These are phyloP conservation scores for Coemansia sp. DNA, from an alignment of 192 early-diverging fungal species.

Conservation along the genomic window DNA sequence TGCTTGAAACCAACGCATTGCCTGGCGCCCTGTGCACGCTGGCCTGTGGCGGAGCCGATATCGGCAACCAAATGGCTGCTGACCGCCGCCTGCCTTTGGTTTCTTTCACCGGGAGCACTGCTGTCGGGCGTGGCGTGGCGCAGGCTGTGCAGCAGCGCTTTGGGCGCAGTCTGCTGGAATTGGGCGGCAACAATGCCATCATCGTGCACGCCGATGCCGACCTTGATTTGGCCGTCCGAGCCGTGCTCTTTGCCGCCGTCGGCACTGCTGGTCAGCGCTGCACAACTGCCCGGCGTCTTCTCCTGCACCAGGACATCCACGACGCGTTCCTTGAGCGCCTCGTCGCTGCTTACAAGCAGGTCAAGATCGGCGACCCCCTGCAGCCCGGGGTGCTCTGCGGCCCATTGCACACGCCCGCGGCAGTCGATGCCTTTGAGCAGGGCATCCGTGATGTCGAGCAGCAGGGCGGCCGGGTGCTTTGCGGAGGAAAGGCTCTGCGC, in stretches of 20 bases:
- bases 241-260: constrained; percentile 90
- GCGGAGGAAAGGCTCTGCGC: constrained; percentile 75
- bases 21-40: constrained; percentile 82
- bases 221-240: constrained; percentile 79
- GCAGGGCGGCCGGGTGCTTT: constrained; percentile 82
- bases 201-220: constrained; percentile 91
- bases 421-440: constrained; percentile 70
- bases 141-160: constrained; percentile 79
- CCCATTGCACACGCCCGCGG: constrained; percentile 84
- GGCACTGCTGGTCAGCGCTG: constrained; percentile 96
- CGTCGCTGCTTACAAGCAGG: constrained; percentile 78
- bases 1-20: constrained; percentile 74
- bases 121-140: constrained; percentile 71
- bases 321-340: constrained; percentile 77
- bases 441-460: constrained; percentile 74
- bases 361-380: constrained; percentile 85
- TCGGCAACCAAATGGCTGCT: constrained; percentile 70
- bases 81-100: constrained; percentile 73
- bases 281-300: constrained; percentile 87
- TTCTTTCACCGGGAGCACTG: constrained; percentile 90
- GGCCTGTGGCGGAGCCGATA: constrained; percentile 78
- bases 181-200: constrained; percentile 96
- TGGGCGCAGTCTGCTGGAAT: constrained; percentile 81
- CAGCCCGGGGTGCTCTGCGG: constrained; percentile 81
- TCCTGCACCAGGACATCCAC: constrained; percentile 85